phyloP scores from a whole-genome alignment of 2,329 filamentous ascomycete genomes.

The Ascocoryne sarcoides region DNA sequence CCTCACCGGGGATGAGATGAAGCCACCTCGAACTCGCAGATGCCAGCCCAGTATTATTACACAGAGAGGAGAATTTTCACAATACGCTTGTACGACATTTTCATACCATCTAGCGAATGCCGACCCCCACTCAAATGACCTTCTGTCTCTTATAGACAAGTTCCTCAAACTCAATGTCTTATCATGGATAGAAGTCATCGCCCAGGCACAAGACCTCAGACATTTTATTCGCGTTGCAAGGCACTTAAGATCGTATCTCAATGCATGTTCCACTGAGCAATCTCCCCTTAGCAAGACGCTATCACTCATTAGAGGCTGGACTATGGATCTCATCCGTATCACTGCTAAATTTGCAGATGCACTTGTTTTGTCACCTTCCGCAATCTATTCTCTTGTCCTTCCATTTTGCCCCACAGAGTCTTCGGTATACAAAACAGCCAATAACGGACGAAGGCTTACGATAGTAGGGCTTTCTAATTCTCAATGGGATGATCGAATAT shows the following conservation, averaged over 20 bases:
- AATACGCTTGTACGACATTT: constrained; percentile 25
- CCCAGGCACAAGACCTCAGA: constrained; percentile 16
- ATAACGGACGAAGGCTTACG: constrained; percentile 9
- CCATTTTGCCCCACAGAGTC: constrained; percentile 33
- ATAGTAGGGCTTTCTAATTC: constrained; percentile 18
- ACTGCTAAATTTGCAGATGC: constrained; percentile 28
- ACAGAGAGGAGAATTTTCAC: constrained; percentile 7
- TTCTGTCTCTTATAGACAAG: constrained; percentile 16
- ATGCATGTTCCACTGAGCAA: constrained; percentile 3
- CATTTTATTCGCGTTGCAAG: constrained; percentile 18
- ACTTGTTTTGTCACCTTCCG: constrained; percentile 23
- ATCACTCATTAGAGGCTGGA: constrained; percentile 21
- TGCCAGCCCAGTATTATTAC: neutral
- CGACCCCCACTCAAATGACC: constrained; percentile 12
- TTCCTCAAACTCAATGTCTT: constrained; percentile 26
- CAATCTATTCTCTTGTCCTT: constrained; percentile 31
- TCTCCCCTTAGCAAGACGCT: constrained; percentile 16
- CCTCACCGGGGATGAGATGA: constrained; percentile 17
- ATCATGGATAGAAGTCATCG: constrained; percentile 27
- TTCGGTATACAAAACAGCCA: constrained; percentile 14
- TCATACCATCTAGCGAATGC: constrained; percentile 21
- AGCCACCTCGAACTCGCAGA: constrained; percentile 9
- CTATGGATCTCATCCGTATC: constrained; percentile 27
- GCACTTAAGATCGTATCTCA: constrained; percentile 23
- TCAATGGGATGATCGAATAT: constrained; percentile 24